A percentile compares a stretch with the other conserved stretches of the same genome.
Conservation (phyloP, 2,329 filamentous ascomycete genomes). For the Penicillium sp. region DNA sequence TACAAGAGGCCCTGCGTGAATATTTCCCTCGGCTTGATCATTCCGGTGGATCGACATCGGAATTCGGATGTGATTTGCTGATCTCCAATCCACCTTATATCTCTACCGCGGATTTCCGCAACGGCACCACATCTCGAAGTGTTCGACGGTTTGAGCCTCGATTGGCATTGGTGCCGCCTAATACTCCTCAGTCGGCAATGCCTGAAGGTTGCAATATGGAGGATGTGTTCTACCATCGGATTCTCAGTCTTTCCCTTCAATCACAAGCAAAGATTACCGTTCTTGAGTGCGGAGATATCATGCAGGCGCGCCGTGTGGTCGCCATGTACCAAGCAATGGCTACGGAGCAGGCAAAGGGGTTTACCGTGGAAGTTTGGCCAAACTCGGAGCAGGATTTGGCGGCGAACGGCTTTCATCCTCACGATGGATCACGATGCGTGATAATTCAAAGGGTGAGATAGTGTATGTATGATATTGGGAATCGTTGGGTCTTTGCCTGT, state of each 20-base stretch:
- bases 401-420: slow-evolving; percentile 20
- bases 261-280: slow-evolving; percentile 31
- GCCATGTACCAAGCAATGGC: slow-evolving; percentile 17
- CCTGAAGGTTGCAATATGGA: slow-evolving; percentile 16
- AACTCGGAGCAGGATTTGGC: slow-evolving; percentile 13
- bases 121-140: slow-evolving; percentile 64
- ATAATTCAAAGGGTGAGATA: slow-evolving; percentile 13
- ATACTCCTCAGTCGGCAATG: not conserved
- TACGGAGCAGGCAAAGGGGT: not conserved
- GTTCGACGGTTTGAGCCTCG: slow-evolving; percentile 80
- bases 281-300: slow-evolving; percentile 38
- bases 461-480: not conserved
- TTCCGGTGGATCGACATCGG: not conserved
- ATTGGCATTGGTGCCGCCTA: slow-evolving; percentile 70
- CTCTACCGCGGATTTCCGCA: slow-evolving; percentile 60
- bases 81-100: slow-evolving; percentile 93
- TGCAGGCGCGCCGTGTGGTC: slow-evolving; percentile 35
- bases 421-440: slow-evolving; percentile 23
- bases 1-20: slow-evolving; percentile 16
- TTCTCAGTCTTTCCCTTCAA: slow-evolving; percentile 28
- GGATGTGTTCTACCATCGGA: slow-evolving; percentile 38
- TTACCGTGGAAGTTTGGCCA: slow-evolving; percentile 19
- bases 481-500: not conserved
- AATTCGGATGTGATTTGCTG: slow-evolving; percentile 59
- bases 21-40: not conserved